Base-by-base conservation (phyloP, 768 basidiomycete species). In the Russula olivacea region DNA sequence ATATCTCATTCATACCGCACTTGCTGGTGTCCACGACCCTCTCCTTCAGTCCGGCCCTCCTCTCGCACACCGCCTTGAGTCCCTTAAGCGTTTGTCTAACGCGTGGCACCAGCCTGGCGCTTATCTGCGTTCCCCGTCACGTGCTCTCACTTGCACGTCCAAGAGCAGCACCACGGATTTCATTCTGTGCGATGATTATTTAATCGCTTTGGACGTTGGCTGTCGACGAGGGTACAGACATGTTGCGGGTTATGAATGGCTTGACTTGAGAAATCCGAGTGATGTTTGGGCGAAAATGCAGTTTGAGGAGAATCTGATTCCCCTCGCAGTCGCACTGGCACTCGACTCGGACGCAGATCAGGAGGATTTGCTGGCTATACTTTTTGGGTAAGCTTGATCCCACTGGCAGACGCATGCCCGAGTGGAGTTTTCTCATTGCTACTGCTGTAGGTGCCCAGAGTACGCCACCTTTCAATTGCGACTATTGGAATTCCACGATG, bases 381-480 rank as follows among this genome's bases (percentile, higher is more conserved):
- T 62, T 28, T 34, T 57, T 11, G 40, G 38, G 55, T 62, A 25
- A 52, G 55, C 40, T 11, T 34, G 17, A 15, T 48, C 34, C 32
- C 36, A n/a, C n/a, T n/a, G n/a, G n/a, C n/a, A 32, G 30, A 12
- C 4, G 21, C 49, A 14, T 3, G 19, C 34, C 7, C 9, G 12
- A 51, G n/a, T 15, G 10, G 19, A 36, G 30, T 32, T 19, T 45
- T 15, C 34, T 14, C 23, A 52, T 17, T 0, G 6, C 2, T 30
- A 21, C 14, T 6, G 2, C 6, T 19, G 30, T 7, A 54, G 55
- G 25, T 45, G 36, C 23, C 36, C 15, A 32, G 62, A 63, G 15
- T 45, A 34, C 4, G 12, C 56, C 15, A 63, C 56, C n/a, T 58
- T 63, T 23, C 56, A 53, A 51, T 47, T 63, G 28, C 51, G 25